Evolutionary conservation across 495 filamentous ascomycete genomes (phyloP), one percentile per base, ranked within the genome.

Genomic region (Penicillium odoratum): DNA sequence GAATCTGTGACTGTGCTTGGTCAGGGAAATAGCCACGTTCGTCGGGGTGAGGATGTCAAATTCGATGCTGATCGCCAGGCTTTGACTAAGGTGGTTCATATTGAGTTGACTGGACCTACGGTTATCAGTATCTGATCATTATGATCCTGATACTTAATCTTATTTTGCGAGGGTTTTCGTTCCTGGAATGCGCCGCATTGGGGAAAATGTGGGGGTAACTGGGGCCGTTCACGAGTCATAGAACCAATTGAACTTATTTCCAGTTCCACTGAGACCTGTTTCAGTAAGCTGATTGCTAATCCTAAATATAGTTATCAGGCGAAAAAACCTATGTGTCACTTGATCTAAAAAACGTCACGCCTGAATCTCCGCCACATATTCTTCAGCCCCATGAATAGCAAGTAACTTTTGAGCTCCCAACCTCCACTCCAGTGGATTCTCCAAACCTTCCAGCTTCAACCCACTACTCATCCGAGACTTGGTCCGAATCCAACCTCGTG

Each of bases 1-100:
- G 77, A 77, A 38, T 78, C 78, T 61, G 68, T 89, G 18, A 85
- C 79, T 3, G 61, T 90, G 47, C 65, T 88, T 38, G 81, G 84
- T 10, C 63, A 69, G 60, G 49, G 59, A n/a, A 21, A 53, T 40
- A n/a, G 45, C 7, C 16, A n/a, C 18, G 31, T 40, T 28, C 45
- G 45, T 25, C 57, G 51, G 2, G 5, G n/a, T 46, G 18, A 46
- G 7, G 51, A 38, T 30, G 43, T 59, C 26, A 52, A 49, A 5
- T 66, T 51, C 48, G 47, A 66, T 29, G 51, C 46, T 28, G 53
- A 18, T 15, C 44, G 53, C n/a, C 48, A 68, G 36, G 69, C 60
- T 42, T 34, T 68, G 38, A 68, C 62, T 6, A 66, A 67, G 38
- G 3, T 15, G 15, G 38, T 40, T 16, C 38, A 51, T 36, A 36